Percentiles rank a stretch among this genome's conserved stretches.
Evolutionary conservation across 371 early-diverging fungal species (phyloP).

Genomic region (Rhizopus microsporus): DNA sequence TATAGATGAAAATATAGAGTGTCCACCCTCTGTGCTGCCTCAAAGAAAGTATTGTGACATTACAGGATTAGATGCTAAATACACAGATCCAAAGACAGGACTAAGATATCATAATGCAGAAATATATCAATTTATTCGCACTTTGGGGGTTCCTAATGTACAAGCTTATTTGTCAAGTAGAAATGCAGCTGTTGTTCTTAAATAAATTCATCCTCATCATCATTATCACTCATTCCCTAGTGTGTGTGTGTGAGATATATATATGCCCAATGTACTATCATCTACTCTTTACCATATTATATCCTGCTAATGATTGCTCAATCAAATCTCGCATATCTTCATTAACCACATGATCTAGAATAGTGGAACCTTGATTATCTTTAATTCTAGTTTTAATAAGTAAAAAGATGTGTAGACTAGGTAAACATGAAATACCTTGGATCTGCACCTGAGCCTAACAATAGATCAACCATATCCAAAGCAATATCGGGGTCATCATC

Average conservation of each 20-base stretch:
- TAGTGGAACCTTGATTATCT: conserved; percentile 27
- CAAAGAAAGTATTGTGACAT: conserved; percentile 92
- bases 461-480: conserved; percentile 53
- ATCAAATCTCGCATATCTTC: conserved; percentile 39
- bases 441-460: conserved; percentile 59
- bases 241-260: neutral
- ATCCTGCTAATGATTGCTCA: conserved; percentile 26
- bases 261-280: neutral
- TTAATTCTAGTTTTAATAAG: conserved; percentile 19
- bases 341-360: conserved; percentile 19
- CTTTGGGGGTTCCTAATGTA: conserved; percentile 72
- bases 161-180: conserved; percentile 81
- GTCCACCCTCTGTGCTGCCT: conserved; percentile 81
- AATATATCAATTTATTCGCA: conserved; percentile 78
- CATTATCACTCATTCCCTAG: conserved; percentile 24
- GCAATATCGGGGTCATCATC: conserved; percentile 54
- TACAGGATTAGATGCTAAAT: conserved; percentile 81
- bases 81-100: conserved; percentile 88
- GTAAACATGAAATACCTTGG: conserved; percentile 32
- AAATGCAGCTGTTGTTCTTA: conserved; percentile 80
- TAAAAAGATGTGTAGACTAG: neutral
- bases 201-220: conserved; percentile 27
- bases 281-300: conserved; percentile 26
- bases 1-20: conserved; percentile 80
- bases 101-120: conserved; percentile 83